phyloP scores from a whole-genome alignment of 768 basidiomycete species.

The Cyathus striatus region DNA sequence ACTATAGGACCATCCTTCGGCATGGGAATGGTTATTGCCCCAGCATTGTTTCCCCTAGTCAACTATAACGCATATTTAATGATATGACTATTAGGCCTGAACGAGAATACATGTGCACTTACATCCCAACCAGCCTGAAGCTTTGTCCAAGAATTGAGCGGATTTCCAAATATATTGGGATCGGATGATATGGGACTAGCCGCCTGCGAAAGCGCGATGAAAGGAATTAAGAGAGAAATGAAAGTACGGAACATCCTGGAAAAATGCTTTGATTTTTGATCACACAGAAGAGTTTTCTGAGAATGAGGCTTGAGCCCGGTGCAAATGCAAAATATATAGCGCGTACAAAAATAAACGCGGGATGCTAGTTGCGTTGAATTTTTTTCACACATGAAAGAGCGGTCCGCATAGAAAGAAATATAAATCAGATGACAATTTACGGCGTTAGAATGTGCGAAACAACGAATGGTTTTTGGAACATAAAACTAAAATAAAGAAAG shows the following conservation, averaged over 20 bases:
- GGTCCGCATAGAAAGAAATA: background rate
- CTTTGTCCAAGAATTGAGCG: conserved; percentile 23
- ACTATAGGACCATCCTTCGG: conserved; percentile 17
- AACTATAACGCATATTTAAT: conserved; percentile 12
- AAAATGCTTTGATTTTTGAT: background rate
- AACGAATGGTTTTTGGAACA: background rate
- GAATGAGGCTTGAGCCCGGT: background rate
- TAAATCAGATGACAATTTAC: background rate
- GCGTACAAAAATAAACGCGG: background rate
- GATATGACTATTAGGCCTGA: background rate
- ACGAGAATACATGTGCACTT: conserved; percentile 1
- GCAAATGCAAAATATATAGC: background rate
- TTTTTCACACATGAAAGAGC: background rate
- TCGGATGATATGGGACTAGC: background rate
- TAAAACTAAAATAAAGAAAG: background rate
- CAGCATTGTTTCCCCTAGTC: conserved; percentile 18
- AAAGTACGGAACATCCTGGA: background rate
- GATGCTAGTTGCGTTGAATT: background rate
- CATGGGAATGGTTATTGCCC: conserved; percentile 19
- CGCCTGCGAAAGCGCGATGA: background rate
- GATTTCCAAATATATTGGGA: conserved; percentile 18
- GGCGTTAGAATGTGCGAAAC: background rate
- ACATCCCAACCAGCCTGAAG: conserved; percentile 21
- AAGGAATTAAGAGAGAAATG: background rate
- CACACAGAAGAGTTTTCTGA: background rate